These are phyloP conservation scores for Paulownia fortunei DNA, from an alignment of 257 asterid genomes.

Conservation along the genomic window DNA sequence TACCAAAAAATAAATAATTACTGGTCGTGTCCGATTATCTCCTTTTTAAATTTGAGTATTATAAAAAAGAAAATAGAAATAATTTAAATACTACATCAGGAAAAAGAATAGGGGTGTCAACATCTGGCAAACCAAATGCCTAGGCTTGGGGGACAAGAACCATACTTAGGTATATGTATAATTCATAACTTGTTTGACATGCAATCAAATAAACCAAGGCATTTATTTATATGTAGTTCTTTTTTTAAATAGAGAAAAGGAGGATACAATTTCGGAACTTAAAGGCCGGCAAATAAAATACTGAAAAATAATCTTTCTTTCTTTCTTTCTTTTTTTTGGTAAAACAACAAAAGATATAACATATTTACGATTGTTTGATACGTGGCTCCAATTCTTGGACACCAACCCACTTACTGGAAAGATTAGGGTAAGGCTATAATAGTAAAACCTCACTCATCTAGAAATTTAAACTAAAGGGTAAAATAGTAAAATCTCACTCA, in stretches of 20 bases:
- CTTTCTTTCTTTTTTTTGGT: neutral
- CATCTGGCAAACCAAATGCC: neutral
- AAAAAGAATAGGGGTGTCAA: neutral
- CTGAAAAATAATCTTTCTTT: neutral
- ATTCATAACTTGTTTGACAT: constrained; percentile 26
- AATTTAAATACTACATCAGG: too few relatives aligned
- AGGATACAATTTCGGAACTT: neutral
- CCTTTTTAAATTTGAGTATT: neutral
- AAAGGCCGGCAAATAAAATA: neutral
- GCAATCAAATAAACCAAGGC: neutral
- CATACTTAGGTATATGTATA: neutral
- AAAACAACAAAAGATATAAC: neutral
- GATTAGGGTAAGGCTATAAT: too few relatives aligned
- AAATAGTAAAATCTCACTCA: neutral
- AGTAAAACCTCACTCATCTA: too few relatives aligned
- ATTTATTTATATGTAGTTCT: too few relatives aligned
- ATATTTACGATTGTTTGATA: neutral
- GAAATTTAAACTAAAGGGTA: too few relatives aligned
- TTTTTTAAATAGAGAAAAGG: neutral
- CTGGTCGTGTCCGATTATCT: neutral
- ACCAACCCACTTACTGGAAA: neutral
- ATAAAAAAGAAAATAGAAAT: too few relatives aligned
- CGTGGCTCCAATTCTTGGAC: neutral
- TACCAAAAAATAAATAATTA: too few relatives aligned
- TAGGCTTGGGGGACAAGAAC: constrained; percentile 19